A percentile compares a stretch with the other conserved stretches of the same genome.
Conservation (phyloP, 495 filamentous ascomycete genomes). For the Chaetomium fimeti region DNA sequence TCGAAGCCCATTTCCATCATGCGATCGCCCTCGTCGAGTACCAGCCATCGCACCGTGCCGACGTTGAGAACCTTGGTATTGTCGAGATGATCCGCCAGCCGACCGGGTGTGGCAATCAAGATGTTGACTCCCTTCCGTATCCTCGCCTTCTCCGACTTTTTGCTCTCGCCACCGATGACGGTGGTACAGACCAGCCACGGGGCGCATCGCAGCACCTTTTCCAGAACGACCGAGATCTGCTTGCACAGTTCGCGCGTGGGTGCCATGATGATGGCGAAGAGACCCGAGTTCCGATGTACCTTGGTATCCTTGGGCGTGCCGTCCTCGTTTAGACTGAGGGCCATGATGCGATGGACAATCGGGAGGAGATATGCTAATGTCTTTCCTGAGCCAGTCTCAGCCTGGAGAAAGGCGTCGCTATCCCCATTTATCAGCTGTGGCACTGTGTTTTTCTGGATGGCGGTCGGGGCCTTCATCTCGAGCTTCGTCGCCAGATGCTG, state of each 20-base stretch:
- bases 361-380: slow-evolving; percentile 91
- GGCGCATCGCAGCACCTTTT: slow-evolving; percentile 75
- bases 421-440: slow-evolving; percentile 71
- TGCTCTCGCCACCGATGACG: slow-evolving; percentile 94
- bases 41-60: slow-evolving; percentile 85
- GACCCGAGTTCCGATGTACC: slow-evolving; percentile 76
- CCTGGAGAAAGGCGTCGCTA: slow-evolving; percentile 91
- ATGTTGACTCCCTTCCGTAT: slow-evolving; percentile 93
- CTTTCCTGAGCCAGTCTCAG: slow-evolving; percentile 96
- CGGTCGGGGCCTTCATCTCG: slow-evolving; percentile 84
- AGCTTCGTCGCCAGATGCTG: slow-evolving; percentile 82
- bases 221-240: slow-evolving; percentile 83
- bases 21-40: slow-evolving; percentile 92
- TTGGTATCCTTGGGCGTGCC: slow-evolving; percentile 43
- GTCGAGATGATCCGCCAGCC: slow-evolving; percentile 84
- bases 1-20: slow-evolving; percentile 98
- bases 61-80: slow-evolving; percentile 87
- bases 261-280: slow-evolving; percentile 89
- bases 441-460: slow-evolving; percentile 87
- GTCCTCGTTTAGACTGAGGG: slow-evolving; percentile 59
- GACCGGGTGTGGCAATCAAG: slow-evolving; percentile 88
- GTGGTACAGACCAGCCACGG: slow-evolving; percentile 88
- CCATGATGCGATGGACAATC: slow-evolving; percentile 82
- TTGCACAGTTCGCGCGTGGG: slow-evolving; percentile 92
- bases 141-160: slow-evolving; percentile 92